phyloP scores from a whole-genome alignment of 129 eudicot species.

The Tagetes patula region DNA sequence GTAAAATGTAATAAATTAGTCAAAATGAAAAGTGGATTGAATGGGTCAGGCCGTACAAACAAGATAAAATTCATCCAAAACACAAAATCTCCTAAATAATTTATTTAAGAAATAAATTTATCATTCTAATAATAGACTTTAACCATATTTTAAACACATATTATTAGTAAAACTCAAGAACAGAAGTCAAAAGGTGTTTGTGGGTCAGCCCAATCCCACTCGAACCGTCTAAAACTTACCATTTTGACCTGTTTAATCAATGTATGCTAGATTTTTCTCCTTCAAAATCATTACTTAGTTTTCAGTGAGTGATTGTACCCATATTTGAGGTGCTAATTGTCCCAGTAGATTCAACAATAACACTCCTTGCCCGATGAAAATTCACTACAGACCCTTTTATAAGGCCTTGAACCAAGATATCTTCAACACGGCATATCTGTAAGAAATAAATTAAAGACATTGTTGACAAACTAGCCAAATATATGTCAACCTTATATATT shows the following conservation, averaged over 20 bases:
- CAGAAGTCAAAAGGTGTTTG: not conserved
- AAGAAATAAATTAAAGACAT: slow-evolving; percentile 11
- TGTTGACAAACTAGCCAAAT: not conserved
- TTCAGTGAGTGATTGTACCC: slow-evolving; percentile 52
- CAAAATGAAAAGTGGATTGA: not conserved
- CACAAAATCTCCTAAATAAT: not conserved
- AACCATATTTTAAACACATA: not conserved
- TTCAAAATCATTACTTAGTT: slow-evolving; percentile 14
- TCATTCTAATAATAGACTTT: not conserved
- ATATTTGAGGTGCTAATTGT: slow-evolving; percentile 77
- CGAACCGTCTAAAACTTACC: not conserved
- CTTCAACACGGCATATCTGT: slow-evolving; percentile 98
- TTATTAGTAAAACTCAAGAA: slow-evolving; percentile 1
- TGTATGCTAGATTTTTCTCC: slow-evolving; percentile 2
- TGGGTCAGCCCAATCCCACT: not conserved
- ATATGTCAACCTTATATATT: not conserved
- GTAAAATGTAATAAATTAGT: not conserved
- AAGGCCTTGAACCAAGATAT: slow-evolving; percentile 83
- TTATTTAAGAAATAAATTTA: not conserved
- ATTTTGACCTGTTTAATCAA: not conserved
- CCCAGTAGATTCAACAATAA: slow-evolving; percentile 65
- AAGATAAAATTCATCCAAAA: not conserved
- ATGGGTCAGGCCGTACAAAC: not conserved
- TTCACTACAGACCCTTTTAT: slow-evolving; percentile 88
- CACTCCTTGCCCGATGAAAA: slow-evolving; percentile 84